These are phyloP conservation scores for Hypericum androsaemum DNA, from an alignment of 345 rosid species.

Conservation along the genomic window DNA sequence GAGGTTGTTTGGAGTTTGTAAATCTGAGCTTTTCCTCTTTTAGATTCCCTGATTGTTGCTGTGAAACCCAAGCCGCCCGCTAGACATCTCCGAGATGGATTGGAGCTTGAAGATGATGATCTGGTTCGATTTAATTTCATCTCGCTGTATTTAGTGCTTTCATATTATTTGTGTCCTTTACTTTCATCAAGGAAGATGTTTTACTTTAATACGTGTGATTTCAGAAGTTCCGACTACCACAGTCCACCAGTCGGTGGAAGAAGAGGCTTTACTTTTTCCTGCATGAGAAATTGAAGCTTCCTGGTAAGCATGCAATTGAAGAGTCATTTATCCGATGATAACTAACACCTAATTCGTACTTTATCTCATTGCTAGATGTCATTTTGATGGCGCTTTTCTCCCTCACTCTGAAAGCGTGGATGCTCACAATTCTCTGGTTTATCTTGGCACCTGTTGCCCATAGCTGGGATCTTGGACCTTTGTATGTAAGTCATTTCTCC, in stretches of 20 bases:
- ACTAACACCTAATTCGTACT: constrained; percentile 13
- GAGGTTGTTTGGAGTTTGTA: no score
- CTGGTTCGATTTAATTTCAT: constrained; percentile 27
- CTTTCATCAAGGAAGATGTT: not conserved
- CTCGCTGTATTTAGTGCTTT: constrained; percentile 7
- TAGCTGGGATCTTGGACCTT: constrained; percentile 73
- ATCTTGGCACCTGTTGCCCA: constrained; percentile 70
- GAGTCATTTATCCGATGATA: constrained; percentile 6
- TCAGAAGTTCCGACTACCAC: constrained; percentile 73
- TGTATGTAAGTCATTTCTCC: constrained; percentile 52
- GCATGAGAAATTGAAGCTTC: constrained; percentile 59
- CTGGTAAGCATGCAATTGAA: constrained; percentile 38
- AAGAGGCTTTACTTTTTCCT: constrained; percentile 52
- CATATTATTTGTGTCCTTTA: not conserved
- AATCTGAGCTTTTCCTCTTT: no score
- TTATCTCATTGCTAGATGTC: constrained; percentile 43
- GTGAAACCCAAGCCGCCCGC: not conserved
- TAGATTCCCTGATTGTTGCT: no score
- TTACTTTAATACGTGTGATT: constrained; percentile 9
- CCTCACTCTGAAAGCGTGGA: constrained; percentile 52
- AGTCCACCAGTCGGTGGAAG: constrained; percentile 61
- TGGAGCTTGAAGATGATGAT: constrained; percentile 44
- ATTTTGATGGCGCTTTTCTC: constrained; percentile 71
- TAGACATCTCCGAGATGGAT: constrained; percentile 34
- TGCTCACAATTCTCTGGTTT: constrained; percentile 58